Base-by-base conservation (phyloP, 805 yeast species). In the Lachancea quebecensis region DNA sequence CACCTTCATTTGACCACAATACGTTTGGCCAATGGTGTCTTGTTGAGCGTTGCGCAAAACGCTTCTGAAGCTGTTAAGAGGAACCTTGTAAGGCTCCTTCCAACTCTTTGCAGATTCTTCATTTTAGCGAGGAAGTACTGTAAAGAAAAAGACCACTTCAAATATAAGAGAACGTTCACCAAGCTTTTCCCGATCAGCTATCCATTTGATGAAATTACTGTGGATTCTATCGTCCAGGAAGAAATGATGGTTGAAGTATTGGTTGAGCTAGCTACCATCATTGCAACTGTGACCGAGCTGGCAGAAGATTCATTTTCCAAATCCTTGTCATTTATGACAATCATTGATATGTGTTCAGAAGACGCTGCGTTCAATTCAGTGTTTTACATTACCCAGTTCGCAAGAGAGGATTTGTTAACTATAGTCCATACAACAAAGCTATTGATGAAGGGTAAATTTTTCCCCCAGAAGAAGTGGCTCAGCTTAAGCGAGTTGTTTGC, bases 201-300 rank as follows among this genome's bases (percentile, higher is more conserved):
- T 55, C 95, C 95, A 14, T 81, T 82, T 57, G 65, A 66, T 39
- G 81, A 78, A 36, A 56, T 71, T 28, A 78, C 90, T 0, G 75
- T 85, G 52, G 95, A 88, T 57, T 82, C 95, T 0, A 70, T 81
- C 37, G 84, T 85, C 15, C 77, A 79, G 50, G 85, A 82, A 50
- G 85, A 80, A 51, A 68, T 73, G 1, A 70, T 84, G 46, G 86
- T 81, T 25, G 96, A 88, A 59, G 70, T 83, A 2, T 66, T 87
- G 44, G 67, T 85, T 35, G 96, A 88, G 58, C 59, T 86, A 40
- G 70, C 82, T 6, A 73, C 82, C 12, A 67, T 84, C n/a, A 74
- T 81, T 44, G 70, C 80, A 12, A 76, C 69, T 54, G 64, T 81
- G 21, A 67, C 81, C 12, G 76, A 74, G 53, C 69, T 78, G 46